These are phyloP conservation scores for Chiua virens DNA, from an alignment of 768 basidiomycete genomes.

Conservation along the genomic window DNA sequence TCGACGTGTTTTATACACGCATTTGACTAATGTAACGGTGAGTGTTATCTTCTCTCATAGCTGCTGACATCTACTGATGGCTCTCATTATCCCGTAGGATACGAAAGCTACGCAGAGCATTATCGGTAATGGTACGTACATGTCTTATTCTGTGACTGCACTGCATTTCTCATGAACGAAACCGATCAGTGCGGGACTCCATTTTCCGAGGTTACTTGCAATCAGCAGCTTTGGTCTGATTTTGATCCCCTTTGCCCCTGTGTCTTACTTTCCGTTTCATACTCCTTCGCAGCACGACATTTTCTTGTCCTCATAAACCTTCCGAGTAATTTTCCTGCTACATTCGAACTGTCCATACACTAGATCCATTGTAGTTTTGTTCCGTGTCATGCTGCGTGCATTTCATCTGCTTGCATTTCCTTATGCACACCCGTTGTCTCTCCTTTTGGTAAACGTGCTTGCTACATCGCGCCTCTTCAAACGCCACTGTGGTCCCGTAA, in stretches of 20 bases:
- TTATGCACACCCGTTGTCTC: not conserved
- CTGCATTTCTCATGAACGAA: conserved; percentile 9
- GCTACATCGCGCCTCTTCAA: not conserved
- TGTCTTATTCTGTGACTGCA: not conserved
- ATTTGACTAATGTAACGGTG: conserved; percentile 80
- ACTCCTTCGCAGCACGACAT: too few relatives aligned
- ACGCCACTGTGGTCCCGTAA: too few relatives aligned
- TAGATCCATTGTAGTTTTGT: conserved; percentile 4
- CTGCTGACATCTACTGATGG: not conserved
- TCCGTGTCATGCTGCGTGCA: not conserved
- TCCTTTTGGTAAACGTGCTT: conserved; percentile 8
- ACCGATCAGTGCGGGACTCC: conserved; percentile 59
- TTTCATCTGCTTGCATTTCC: conserved; percentile 8
- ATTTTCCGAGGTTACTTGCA: conserved; percentile 75
- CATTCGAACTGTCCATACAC: conserved; percentile 2
- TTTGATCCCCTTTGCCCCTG: not conserved
- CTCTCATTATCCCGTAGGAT: conserved; percentile 45
- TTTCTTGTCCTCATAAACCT: conserved; percentile 10
- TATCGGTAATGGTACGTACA: conserved; percentile 69
- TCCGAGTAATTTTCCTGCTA: not conserved
- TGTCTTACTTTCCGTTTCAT: not conserved
- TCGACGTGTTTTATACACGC: conserved; percentile 76
- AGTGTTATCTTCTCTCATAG: conserved; percentile 16
- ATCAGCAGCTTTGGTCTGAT: conserved; percentile 67
- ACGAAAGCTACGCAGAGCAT: conserved; percentile 82